Evolutionary conservation across 805 yeast species (phyloP), one percentile per base, ranked within the genome.

Genomic region (Starmerella kuoi): DNA sequence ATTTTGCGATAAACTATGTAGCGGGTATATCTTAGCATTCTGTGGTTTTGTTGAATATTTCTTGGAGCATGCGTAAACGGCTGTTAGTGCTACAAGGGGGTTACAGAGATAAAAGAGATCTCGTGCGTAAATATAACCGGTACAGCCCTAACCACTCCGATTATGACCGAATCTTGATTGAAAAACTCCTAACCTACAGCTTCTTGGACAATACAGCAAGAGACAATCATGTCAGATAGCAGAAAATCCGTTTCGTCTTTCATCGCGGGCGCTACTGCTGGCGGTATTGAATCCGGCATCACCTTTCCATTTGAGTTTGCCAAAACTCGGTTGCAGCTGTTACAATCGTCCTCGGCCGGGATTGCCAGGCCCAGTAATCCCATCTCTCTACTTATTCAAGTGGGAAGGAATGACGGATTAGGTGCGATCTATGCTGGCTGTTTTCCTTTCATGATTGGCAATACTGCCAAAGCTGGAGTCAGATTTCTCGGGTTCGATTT

Each of bases 291-390:
- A 64, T 95, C 95, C 26, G 75, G 75, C 31, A 70, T 83, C 35
- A 88, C 97, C 0, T 88, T 86, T 60, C 98, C 98, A 2, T 91
- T 91, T 61, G 98, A 88, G 61, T 88, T 87, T 65, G 95, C 97
- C 35, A 88, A 88, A 59, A 88, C 98, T 3, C 68, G 97, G 48
- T 67, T 91, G 35, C 98, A 88, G 64, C 69, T 88, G 42, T 76
- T 55, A 5, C 53, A 52, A 46, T 50, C 49, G 30, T 33, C 44
- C 9, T 44, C 59, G 9, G 47, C 42, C 14, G 23, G 14, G 12
- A 24, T 15, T 6, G 38, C 47, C 6, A n/a, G 35, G 23, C 22
- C 37, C 24, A 31, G 36, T 8, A 88, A 91, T 57, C 98, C 98
- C 26, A 61, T 88, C 42, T 79, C 76, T 11, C 69, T 88, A 44